Evolutionary conservation across 495 filamentous ascomycete species (phyloP).

Genomic region (Penicillium antarcticum): DNA sequence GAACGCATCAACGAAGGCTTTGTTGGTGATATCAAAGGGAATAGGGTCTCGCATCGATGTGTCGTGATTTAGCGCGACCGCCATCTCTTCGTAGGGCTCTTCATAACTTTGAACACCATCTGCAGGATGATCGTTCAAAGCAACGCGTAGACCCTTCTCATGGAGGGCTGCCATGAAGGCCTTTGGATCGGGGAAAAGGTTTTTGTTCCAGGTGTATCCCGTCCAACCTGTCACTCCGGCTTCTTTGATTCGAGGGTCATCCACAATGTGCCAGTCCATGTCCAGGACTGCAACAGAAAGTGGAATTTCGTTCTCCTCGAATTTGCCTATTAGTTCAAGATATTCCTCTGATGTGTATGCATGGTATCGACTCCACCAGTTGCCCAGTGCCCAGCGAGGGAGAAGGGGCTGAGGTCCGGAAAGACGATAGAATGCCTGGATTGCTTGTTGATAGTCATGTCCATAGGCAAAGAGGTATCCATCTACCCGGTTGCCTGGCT

Average conservation of each 20-base stretch:
- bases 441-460: conserved; percentile 49
- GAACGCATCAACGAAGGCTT: conserved; percentile 53
- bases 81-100: conserved; percentile 50
- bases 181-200: conserved; percentile 51
- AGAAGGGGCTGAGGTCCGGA: conserved; percentile 54
- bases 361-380: conserved; percentile 63
- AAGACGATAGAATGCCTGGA: conserved; percentile 52
- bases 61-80: conserved; percentile 42
- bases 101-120: conserved; percentile 51
- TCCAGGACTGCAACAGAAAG: conserved; percentile 54
- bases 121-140: conserved; percentile 57
- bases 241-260: conserved; percentile 30
- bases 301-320: conserved; percentile 45
- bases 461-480: conserved; percentile 58
- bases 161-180: conserved; percentile 44
- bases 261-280: conserved; percentile 61
- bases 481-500: conserved; percentile 42
- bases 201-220: conserved; percentile 57
- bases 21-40: conserved; percentile 17
- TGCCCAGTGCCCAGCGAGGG: conserved; percentile 56
- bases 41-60: conserved; percentile 18
- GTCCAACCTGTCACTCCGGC: conserved; percentile 50
- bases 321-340: conserved; percentile 48
- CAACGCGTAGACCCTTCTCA: conserved; percentile 38
- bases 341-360: conserved; percentile 50